Percentiles rank a stretch among this genome's conserved stretches.
Conservation (phyloP, 768 basidiomycete genomes). For the Leccinum uliginosum region DNA sequence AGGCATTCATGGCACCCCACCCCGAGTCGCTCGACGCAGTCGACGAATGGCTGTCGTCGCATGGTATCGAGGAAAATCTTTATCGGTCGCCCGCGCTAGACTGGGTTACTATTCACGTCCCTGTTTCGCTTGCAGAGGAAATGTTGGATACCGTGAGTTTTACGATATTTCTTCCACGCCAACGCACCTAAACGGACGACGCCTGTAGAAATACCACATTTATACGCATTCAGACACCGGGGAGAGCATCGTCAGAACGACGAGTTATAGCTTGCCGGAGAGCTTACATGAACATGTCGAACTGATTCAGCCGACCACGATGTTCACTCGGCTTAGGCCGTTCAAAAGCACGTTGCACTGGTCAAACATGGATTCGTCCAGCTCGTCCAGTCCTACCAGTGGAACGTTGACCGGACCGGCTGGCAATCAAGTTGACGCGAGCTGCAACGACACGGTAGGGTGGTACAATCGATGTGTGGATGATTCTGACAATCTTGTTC, state of each 20-base stretch:
- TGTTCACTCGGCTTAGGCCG: slow-evolving; percentile 49
- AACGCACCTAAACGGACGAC: not conserved
- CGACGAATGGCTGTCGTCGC: slow-evolving; percentile 54
- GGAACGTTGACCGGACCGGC: slow-evolving; percentile 26
- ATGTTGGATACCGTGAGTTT: slow-evolving; percentile 64
- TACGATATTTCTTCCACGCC: not conserved
- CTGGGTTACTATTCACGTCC: slow-evolving; percentile 60
- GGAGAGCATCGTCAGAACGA: slow-evolving; percentile 58
- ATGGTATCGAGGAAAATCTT: slow-evolving; percentile 48
- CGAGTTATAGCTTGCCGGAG: slow-evolving; percentile 61
- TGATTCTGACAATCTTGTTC: not conserved
- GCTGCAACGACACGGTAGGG: slow-evolving; percentile 39
- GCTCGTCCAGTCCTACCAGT: not conserved
- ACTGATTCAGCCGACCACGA: slow-evolving; percentile 68
- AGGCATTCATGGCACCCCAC: slow-evolving; percentile 56
- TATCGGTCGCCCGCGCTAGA: slow-evolving; percentile 61
- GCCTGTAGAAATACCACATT: slow-evolving; percentile 52
- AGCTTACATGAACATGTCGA: slow-evolving; percentile 58
- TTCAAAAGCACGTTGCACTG: slow-evolving; percentile 40
- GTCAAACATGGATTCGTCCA: slow-evolving; percentile 11
- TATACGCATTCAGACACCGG: slow-evolving; percentile 54
- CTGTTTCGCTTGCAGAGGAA: slow-evolving; percentile 56
- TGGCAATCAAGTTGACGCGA: slow-evolving; percentile 40
- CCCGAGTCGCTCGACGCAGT: slow-evolving; percentile 49
- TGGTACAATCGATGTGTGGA: not conserved